Base-by-base conservation (phyloP, 2,329 filamentous ascomycete genomes). In the Ploettnerulaceae sp. region DNA sequence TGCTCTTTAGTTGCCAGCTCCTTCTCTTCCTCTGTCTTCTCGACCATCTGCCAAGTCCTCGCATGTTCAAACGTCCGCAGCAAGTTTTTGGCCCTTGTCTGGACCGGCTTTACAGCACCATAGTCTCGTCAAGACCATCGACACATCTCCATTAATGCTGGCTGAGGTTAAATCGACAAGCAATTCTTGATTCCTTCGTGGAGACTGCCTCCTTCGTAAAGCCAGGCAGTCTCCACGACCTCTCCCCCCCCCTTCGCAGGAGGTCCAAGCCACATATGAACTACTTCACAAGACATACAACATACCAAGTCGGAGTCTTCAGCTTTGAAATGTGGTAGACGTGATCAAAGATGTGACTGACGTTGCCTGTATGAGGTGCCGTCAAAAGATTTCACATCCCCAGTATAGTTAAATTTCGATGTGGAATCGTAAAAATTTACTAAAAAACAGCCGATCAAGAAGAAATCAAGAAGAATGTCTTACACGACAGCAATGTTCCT, bases 321-420 rank as follows among this genome's bases (percentile, higher is more conserved):
- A 28, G 32, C 49, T 17, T 53, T 25, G 12, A 22, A n/a, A 57
- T 56, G 17, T 52, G 53, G 7, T 49, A 37, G 34, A 55, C 55
- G 36, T 60, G 61, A 7, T 52, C 38, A 25, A 60, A 53, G 11
- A 60, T 53, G 26, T 57, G 52, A 41, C 57, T 60, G 3, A n/a
- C n/a, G n/a, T n/a, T 40, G 41, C 3, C 24, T 32, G 18, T 53
- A 53, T 3, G 32, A 44, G 5, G 46, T 53, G 4, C 49, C 42
- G 8, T 39, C 48, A 33, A 53, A 52, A 2, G 21, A 32, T 8
- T 46, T 49, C n/a, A 25, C 12, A 2, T 11, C 18, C 14, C 29
- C 29, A 2, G 26, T 45, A 12, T 53, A 49, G 5, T 48, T 44
- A 62, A 62, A 12, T 31, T 43, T 3, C 59, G 55, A 25, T 59